Evolutionary conservation across 2,329 filamentous ascomycete species (phyloP), one percentile per base, ranked within the genome.

Genomic region (Calycina marina): DNA sequence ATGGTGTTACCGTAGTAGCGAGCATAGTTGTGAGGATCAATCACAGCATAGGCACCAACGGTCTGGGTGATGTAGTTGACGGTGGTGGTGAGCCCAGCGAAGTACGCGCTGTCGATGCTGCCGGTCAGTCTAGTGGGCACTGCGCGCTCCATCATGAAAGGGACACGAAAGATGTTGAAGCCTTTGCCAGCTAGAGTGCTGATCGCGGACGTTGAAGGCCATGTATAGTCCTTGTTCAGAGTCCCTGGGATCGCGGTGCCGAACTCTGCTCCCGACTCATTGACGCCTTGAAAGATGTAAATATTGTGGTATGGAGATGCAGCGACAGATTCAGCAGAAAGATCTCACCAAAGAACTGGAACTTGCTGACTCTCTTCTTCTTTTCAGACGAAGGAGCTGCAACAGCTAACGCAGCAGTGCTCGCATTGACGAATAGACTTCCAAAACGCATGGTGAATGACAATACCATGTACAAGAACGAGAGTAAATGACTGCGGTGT

Each of bases 201-300:
- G 10, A 45, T 41, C 6, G 41, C 34, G 31, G 28, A 38, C 38
- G 12, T 22, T 8, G 28, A 12, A 10, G 31, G 31, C 31, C 31
- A 33, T 18, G 28, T 72, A 46, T 66, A 78, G 43, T 77, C 68
- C 32, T 60, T 73, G 30, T 60, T 62, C 34, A 67, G 58, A 1
- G 52, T 52, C 6, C 72, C 72, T 2, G 72, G 72, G 18, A 74
- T 62, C 14, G 47, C 55, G 37, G 66, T 59, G 25, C 72, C 72
- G 38, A 77, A 77, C 42, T 79, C 74, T 25, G 71, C 70, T 9
- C 71, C 72, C 13, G 68, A 65, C 47, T 74, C 49, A 30, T 47
- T 49, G 25, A 45, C 47, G 9, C 26, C 26, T 22, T 22, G 8
- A 9, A 22, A 22, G 8, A 22, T 8, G 8, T 22, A 22, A 22